phyloP scores from a whole-genome alignment of 495 filamentous ascomycete genomes.

The Xylaria nigripes region DNA sequence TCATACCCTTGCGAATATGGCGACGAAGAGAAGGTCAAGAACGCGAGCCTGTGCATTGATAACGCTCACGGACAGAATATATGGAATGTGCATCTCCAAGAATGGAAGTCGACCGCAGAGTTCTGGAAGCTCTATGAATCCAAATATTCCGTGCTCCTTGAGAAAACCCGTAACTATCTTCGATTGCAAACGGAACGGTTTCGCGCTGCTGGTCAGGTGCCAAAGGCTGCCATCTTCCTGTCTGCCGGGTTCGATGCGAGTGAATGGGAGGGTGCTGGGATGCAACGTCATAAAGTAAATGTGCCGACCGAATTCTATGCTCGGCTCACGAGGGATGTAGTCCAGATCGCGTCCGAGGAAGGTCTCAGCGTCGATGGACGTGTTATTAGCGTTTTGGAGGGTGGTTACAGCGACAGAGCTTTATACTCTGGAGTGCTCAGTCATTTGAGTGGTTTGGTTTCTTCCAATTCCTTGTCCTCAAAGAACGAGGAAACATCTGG shows the following conservation, averaged over 20 bases:
- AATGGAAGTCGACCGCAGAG: constrained; percentile 70
- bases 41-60: constrained; percentile 86
- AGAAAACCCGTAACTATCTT: constrained; percentile 73
- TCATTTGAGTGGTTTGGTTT: constrained; percentile 72
- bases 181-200: constrained; percentile 57
- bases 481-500: constrained; percentile 32
- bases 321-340: constrained; percentile 74
- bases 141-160: constrained; percentile 64
- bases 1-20: constrained; percentile 91
- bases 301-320: constrained; percentile 97
- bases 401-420: constrained; percentile 89
- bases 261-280: constrained; percentile 80
- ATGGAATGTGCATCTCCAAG: constrained; percentile 91
- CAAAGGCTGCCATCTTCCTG: constrained; percentile 83
- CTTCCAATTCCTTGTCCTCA: constrained; percentile 33
- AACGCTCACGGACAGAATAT: constrained; percentile 85
- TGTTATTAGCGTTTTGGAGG: constrained; percentile 87
- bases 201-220: constrained; percentile 39
- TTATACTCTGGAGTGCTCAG: constrained; percentile 80
- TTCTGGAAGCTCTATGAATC: constrained; percentile 84
- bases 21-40: constrained; percentile 80
- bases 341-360: constrained; percentile 72
- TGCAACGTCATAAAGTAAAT: constrained; percentile 92
- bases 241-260: constrained; percentile 96
- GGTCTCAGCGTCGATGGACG: constrained; percentile 69